Evolutionary conservation across 495 filamentous ascomycete genomes (phyloP), one percentile per base, ranked within the genome.

Genomic region (Astrothelium macrocarpum): DNA sequence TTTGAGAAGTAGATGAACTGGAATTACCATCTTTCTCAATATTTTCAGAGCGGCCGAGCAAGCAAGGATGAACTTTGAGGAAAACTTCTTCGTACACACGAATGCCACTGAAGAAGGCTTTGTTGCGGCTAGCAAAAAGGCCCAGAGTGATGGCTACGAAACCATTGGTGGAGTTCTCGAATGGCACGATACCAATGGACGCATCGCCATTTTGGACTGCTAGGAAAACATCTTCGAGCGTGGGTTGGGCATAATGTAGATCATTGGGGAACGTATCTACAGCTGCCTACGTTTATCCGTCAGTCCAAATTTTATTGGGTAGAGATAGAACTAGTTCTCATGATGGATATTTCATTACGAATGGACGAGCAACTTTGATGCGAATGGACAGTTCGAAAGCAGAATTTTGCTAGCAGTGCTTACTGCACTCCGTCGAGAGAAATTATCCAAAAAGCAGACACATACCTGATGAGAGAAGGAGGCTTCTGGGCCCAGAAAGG

Each of bases 91-190:
- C 87, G 70, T 84, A 89, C 31, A 97, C 87, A 61, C 78, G 73
- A 29, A 94, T 80, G 68, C 89, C 83, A 20, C 78, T 78, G 71
- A 85, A 89, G 32, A 71, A 67, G 62, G 71, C 68, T 29, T 76
- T 72, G 36, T 87, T 80, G 7, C 45, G 10, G 75, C 95, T 91
- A 65, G 90, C 89, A 61, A 98, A 81, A 61, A 91, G 83, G 73
- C 96, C 92, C 9, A 98, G 83, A 0, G 91, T 96, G 71, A 86
- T 84, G 28, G 93, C 84, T 45, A 98, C 95, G 49, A 86, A 85
- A 65, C 94, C 94, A 75, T 97, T 95, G 67, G 91, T 91, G 11
- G 87, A 92, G 76, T 98, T 98, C 75, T 98, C 94, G 76, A 95
- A 92, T 32, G 94, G 94, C 18, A 97, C 89, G 2, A 98, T 89